Conservation (phyloP, 495 filamentous ascomycete genomes). For the Annulohypoxylon maeteangense region DNA sequence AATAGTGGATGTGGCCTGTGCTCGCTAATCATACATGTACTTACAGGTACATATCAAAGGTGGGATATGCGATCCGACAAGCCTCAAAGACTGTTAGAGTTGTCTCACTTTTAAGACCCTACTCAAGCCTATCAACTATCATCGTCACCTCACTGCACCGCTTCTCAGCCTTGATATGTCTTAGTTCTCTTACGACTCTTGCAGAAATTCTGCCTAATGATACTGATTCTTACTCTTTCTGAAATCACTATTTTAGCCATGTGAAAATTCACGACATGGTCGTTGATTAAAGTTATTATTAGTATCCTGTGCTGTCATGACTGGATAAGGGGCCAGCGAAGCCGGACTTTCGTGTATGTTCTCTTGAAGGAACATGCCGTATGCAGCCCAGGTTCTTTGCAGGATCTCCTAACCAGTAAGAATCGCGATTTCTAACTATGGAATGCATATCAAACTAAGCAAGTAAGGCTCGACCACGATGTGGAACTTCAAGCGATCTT, state of each 20-base stretch:
- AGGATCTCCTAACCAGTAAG: constrained; percentile 1
- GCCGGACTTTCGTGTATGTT: constrained; percentile 8
- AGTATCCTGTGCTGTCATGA: constrained; percentile 22
- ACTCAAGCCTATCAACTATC: constrained; percentile 37
- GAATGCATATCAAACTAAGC: constrained; percentile 23
- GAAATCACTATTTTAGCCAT: constrained; percentile 9
- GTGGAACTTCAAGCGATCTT: constrained; percentile 10
- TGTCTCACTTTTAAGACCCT: constrained; percentile 38
- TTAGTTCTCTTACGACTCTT: constrained; percentile 43
- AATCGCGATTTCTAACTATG: constrained; percentile 12
- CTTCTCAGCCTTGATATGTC: constrained; percentile 36
- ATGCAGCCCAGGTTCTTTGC: neutral
- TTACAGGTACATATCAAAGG: constrained; percentile 3
- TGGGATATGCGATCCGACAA: constrained; percentile 23
- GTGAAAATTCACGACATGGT: constrained; percentile 13
- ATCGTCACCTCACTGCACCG: constrained; percentile 17
- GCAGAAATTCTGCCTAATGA: constrained; percentile 42
- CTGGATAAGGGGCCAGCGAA: neutral
- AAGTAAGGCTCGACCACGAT: constrained; percentile 18
- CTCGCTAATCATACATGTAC: neutral
- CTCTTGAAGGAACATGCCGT: constrained; percentile 6
- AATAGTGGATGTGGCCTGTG: neutral
- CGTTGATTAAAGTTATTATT: constrained; percentile 29
- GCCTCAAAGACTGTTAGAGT: constrained; percentile 28
- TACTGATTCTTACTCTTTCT: constrained; percentile 1